Base-by-base conservation (phyloP, 2,329 filamentous ascomycete species). In the Orbilia oligospora region DNA sequence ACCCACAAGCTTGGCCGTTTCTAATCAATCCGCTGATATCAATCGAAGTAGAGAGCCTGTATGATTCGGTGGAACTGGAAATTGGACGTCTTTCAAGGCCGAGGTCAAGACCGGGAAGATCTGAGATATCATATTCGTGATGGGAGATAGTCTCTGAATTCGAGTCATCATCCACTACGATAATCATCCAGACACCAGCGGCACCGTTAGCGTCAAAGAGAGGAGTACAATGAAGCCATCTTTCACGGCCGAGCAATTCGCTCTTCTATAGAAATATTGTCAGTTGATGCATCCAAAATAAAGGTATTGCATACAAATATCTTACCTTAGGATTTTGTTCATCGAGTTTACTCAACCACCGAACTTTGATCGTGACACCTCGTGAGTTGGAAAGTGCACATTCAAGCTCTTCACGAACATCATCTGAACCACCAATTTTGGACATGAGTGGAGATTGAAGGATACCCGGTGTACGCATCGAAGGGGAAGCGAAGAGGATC, bases 211-310 rank as follows among this genome's bases (percentile, higher is more conserved):
- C 87, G 1, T 91, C 91, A 2, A 92, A 84, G 2, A 94, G 85
- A 1, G 92, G 92, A 22, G 92, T 94, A 82, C 91, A 92, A 83
- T 94, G 92, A 48, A 94, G 91, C 91, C 92, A 94, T 51, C 91
- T 87, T 61, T 88, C 87, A 18, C 91, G 87, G 0, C 91, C 91
- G 18, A 63, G 51, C n/a, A 66, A 48, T 38, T 71, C 65, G 16
- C 12, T 65, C 89, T 87, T 76, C 71, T 76, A 18, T n/a, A 6
- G 20, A 20, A 27, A 18, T 8, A 27, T 48, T 48, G 41, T 41
- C 9, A 68, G 65, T 8, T 20, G 9, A 46, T 38, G 10, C 49
- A 49, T 18, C 5, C 5, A 49, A 33, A 33, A 10, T 18, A n/a
- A n/a, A n/a, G 18, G 4, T 49, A 18, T 49, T 3, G 8, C 20